Evolutionary conservation across 768 basidiomycete species (phyloP).

Genomic region (Collybia mongolica): DNA sequence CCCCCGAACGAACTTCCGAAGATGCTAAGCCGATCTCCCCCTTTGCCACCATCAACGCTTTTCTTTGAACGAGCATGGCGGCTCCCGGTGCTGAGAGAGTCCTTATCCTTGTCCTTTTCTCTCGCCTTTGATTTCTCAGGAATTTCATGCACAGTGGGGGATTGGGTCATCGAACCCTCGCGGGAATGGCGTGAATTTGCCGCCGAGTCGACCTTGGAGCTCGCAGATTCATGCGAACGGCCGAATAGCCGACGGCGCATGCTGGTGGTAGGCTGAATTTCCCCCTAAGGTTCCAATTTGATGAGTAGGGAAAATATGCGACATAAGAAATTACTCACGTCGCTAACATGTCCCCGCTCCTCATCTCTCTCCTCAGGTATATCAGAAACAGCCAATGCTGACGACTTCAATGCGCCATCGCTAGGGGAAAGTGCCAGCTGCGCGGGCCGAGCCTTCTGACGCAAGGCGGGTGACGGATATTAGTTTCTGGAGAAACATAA

Average conservation of each 20-base stretch:
- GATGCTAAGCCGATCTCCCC: constrained; percentile 71
- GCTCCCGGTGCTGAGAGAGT: constrained; percentile 24
- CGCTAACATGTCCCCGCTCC: constrained; percentile 55
- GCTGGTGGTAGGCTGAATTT: constrained; percentile 24
- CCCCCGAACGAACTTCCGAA: constrained; percentile 68
- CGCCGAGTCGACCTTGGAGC: constrained; percentile 21
- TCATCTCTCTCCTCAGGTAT: constrained; percentile 48
- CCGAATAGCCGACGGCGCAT: constrained; percentile 61
- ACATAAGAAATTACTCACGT: constrained; percentile 43
- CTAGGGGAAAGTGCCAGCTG: constrained; percentile 60
- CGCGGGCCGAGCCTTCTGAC: constrained; percentile 44
- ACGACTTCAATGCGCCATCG: constrained; percentile 52
- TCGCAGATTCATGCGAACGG: constrained; percentile 48
- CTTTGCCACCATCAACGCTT: constrained; percentile 45
- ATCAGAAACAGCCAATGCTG: constrained; percentile 34
- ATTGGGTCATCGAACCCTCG: constrained; percentile 15
- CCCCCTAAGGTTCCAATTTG: too few species aligned
- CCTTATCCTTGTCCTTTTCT: constrained; percentile 33
- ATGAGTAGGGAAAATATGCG: neutral
- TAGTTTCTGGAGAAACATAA: constrained; percentile 6
- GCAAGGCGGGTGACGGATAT: neutral
- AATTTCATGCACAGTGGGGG: constrained; percentile 25
- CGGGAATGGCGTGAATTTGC: constrained; percentile 18
- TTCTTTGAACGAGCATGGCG: constrained; percentile 48
- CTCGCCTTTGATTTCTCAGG: constrained; percentile 21